Percentiles rank a stretch among this genome's conserved stretches.
These are phyloP conservation scores for Prunus persica DNA, from an alignment of 306 rosid genomes.

Conservation along the genomic window DNA sequence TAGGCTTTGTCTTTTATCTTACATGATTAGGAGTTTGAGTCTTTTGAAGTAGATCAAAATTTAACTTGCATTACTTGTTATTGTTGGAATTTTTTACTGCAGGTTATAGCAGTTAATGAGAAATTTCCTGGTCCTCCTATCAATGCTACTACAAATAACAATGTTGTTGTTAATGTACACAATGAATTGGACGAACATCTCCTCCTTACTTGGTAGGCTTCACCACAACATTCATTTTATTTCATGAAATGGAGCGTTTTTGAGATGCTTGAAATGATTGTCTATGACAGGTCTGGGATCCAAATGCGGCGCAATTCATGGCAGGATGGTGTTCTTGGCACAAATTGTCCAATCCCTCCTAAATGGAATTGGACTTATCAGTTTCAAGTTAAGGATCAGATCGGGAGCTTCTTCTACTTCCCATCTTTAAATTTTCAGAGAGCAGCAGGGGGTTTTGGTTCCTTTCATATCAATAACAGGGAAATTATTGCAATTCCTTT, in stretches of 20 bases:
- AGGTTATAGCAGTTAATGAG: slow-evolving; percentile 76
- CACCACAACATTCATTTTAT: slow-evolving; percentile 4
- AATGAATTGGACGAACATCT: slow-evolving; percentile 74
- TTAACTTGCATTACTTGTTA: neutral
- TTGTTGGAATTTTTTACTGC: slow-evolving; percentile 20
- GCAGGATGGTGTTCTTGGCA: slow-evolving; percentile 89
- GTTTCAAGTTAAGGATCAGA: slow-evolving; percentile 96
- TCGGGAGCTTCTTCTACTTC: slow-evolving; percentile 88
- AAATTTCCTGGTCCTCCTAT: slow-evolving; percentile 75
- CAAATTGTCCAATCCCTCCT: slow-evolving; percentile 90
- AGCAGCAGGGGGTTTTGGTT: slow-evolving; percentile 92
- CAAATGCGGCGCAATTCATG: slow-evolving; percentile 79
- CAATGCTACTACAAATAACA: slow-evolving; percentile 73
- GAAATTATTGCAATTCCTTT: slow-evolving; percentile 58
- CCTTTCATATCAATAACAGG: slow-evolving; percentile 63
- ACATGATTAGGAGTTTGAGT: neutral
- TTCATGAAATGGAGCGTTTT: neutral
- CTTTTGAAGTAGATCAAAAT: neutral
- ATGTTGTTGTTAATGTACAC: slow-evolving; percentile 56
- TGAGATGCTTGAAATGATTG: slow-evolving; percentile 13
- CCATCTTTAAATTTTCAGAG: slow-evolving; percentile 77
- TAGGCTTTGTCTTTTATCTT: neutral
- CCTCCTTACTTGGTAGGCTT: slow-evolving; percentile 71
- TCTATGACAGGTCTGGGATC: slow-evolving; percentile 66
- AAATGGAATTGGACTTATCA: slow-evolving; percentile 87